Base-by-base conservation (phyloP, 2,329 filamentous ascomycete genomes). In the Rutstroemia sp. region DNA sequence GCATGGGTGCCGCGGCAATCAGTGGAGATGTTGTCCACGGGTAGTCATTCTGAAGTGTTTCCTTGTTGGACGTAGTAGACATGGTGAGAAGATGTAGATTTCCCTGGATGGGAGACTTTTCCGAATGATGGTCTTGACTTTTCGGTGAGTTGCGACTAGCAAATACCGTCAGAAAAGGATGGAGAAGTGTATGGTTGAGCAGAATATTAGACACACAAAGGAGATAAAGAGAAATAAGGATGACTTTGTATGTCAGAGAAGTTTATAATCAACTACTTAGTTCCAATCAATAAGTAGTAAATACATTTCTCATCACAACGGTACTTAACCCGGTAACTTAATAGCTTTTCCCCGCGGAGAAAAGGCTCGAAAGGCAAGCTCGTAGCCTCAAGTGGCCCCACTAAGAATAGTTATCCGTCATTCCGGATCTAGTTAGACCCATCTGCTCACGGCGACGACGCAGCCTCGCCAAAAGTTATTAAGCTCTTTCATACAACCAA, bases 1-100 rank as follows among this genome's bases (percentile, higher is more conserved):
- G 79, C 87, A 91, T 89, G 0, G 87, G 87, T 1, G 84, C 86
- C 39, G 76, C 75, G 47, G 78, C 73, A 30, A 90, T 75, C 19
- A 88, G 39, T 17, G 57, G 57, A 46, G 51, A 44, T 17, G 46
- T 30, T 30, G 42, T 54, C 57, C 57, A 59, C 50, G 57, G 55
- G 16, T 57, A 59, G 44, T 53, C 50, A n/a, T 48, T 54, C 23
- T 52, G 42, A 25, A 57, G 55, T 7, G 48, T 52, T 52, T 56
- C 39, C 19, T 45, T 52, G 12, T 56, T 48, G 40, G 42, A 51
- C 14, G 27, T 39, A 14, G 19, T 48, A 12, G 48, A 34, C 54
- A 56, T 56, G 27, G 10, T 48, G 46, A 47, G 17, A 46, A 50
- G 36, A 51, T 45, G 14, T 36, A 36, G 42, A 44, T 10, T 23